phyloP scores from a whole-genome alignment of 148 eudicot species.

The Rhododendron mucronatum region DNA sequence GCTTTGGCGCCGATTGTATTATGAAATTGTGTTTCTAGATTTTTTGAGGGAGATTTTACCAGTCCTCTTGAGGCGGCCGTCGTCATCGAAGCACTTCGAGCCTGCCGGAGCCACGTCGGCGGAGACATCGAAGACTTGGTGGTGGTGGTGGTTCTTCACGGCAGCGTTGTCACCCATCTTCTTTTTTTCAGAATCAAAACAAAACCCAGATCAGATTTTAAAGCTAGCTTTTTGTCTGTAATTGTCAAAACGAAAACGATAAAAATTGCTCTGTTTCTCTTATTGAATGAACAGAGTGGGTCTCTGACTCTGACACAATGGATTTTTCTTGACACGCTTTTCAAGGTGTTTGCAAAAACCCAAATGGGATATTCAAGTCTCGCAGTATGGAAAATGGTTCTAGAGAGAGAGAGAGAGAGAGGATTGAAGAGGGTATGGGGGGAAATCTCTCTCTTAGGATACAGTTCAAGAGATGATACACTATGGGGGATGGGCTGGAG shows the following conservation, averaged over 20 bases:
- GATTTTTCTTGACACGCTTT: background rate
- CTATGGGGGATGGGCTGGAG: background rate
- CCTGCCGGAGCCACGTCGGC: background rate
- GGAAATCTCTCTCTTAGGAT: background rate
- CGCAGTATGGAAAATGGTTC: background rate
- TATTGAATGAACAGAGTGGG: background rate
- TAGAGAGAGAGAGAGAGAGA: background rate
- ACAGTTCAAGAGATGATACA: background rate
- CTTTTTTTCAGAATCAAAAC: background rate
- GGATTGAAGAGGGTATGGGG: background rate
- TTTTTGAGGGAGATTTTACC: slow-evolving; percentile 14
- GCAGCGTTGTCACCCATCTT: slow-evolving; percentile 25
- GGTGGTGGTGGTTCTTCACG: slow-evolving; percentile 11
- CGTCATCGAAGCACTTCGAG: slow-evolving; percentile 44
- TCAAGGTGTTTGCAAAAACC: background rate
- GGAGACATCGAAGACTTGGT: slow-evolving; percentile 16
- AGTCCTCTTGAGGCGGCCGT: slow-evolving; percentile 43
- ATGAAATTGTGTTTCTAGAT: background rate
- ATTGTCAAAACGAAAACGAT: background rate
- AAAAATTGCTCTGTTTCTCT: background rate
- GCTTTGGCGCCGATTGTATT: background rate
- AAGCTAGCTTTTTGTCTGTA: background rate
- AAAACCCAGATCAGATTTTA: background rate
- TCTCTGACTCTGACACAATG: background rate
- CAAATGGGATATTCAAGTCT: background rate